These are phyloP conservation scores for Mortierella sp. DNA, from an alignment of 371 early-diverging fungal species.

Conservation along the genomic window DNA sequence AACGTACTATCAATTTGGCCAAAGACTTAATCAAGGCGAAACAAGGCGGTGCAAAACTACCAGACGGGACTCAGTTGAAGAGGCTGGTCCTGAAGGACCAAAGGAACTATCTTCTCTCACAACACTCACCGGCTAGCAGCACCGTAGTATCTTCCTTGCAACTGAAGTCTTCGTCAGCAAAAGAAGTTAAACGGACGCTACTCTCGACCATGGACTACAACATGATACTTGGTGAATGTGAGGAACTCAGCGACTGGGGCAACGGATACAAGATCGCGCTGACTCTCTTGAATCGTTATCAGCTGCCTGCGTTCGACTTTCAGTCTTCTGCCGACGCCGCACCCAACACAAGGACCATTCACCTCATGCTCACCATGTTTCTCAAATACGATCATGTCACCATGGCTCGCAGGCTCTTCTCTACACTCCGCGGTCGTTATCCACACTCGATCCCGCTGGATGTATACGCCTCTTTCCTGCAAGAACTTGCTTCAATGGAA, in stretches of 20 bases:
- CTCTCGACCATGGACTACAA: slow-evolving; percentile 40
- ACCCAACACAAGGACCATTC: slow-evolving; percentile 37
- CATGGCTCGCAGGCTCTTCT: neutral
- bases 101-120: neutral
- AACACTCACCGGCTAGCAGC: neutral
- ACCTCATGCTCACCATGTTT: slow-evolving; percentile 13
- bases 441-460: slow-evolving; percentile 33
- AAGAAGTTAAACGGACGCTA: slow-evolving; percentile 14
- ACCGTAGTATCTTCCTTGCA: neutral
- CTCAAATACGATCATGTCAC: neutral
- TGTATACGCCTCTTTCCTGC: slow-evolving; percentile 14
- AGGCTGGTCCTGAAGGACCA: slow-evolving; percentile 13
- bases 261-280: slow-evolving; percentile 18
- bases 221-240: slow-evolving; percentile 22
- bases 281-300: slow-evolving; percentile 18
- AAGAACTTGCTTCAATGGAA: neutral
- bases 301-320: slow-evolving; percentile 17
- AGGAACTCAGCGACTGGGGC: slow-evolving; percentile 16
- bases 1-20: slow-evolving; percentile 15
- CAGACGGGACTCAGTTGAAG: slow-evolving; percentile 4
- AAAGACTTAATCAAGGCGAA: slow-evolving; percentile 11
- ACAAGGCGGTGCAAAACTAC: slow-evolving; percentile 15
- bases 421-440: slow-evolving; percentile 13
- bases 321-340: neutral
- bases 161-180: neutral